These are phyloP conservation scores for Knoxia roxburghii DNA, from an alignment of 257 asterid species.

Conservation along the genomic window DNA sequence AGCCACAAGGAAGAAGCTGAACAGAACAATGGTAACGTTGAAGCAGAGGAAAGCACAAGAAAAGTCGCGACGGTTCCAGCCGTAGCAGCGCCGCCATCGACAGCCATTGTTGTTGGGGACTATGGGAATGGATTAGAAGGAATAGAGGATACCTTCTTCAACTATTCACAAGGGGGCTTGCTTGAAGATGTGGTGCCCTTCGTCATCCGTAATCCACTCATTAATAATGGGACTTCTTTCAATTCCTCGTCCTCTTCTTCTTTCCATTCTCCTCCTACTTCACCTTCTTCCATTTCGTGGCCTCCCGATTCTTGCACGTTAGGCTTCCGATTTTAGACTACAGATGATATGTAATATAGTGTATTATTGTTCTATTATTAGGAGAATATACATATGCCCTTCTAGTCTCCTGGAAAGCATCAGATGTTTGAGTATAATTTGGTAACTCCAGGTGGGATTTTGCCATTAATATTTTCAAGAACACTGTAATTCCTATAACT, in stretches of 20 bases:
- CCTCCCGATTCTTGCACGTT: conserved; percentile 27
- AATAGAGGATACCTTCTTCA: not conserved
- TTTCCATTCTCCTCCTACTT: conserved; percentile 54
- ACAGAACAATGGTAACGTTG: not conserved
- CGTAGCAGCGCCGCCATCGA: not conserved
- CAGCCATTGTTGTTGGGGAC: conserved; percentile 16
- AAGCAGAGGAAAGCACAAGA: conserved; percentile 16
- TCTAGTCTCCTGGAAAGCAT: not conserved
- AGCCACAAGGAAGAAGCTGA: conserved; percentile 17
- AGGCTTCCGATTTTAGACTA: conserved; percentile 10
- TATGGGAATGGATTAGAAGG: conserved; percentile 8
- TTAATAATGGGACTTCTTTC: conserved; percentile 21
- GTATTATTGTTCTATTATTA: not conserved
- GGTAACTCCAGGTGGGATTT: too few species aligned
- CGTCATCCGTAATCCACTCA: conserved; percentile 51
- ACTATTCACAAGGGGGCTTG: conserved; percentile 72
- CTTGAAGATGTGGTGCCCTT: conserved; percentile 91
- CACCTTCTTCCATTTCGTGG: conserved; percentile 52
- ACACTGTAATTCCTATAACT: not conserved
- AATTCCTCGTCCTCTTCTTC: conserved; percentile 48
- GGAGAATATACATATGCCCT: not conserved
- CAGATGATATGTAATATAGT: not conserved
- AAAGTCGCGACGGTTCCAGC: not conserved
- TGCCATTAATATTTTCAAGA: not conserved
- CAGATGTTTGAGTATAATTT: not conserved